Evolutionary conservation across 2,329 filamentous ascomycete species (phyloP).

Genomic region (Rutstroemia sp.): DNA sequence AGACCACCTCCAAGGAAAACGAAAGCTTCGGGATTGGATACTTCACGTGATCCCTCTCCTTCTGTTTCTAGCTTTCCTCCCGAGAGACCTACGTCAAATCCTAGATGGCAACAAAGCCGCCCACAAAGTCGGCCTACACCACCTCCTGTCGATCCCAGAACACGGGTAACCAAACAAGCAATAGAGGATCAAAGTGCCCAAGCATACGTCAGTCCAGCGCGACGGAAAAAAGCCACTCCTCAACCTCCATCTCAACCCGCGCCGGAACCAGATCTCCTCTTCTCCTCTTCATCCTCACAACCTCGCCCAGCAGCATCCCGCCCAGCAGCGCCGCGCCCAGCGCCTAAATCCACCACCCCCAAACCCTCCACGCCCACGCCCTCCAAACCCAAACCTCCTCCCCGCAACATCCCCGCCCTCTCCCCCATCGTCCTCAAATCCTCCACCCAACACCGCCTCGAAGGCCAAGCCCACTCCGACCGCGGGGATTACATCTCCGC

Average conservation of each 20-base stretch:
- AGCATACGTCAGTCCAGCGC: constrained; percentile 79
- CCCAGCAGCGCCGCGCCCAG: constrained; percentile 27
- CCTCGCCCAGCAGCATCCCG: constrained; percentile 26
- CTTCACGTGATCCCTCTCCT: constrained; percentile 43
- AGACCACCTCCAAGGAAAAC: constrained; percentile 41
- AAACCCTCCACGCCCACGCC: constrained; percentile 38
- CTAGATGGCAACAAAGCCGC: constrained; percentile 51
- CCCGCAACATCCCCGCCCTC: constrained; percentile 52
- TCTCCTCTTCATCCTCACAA: constrained; percentile 33
- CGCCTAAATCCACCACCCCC: constrained; percentile 33
- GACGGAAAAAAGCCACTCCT: constrained; percentile 60
- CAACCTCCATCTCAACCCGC: constrained; percentile 31
- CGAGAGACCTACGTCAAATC: constrained; percentile 39
- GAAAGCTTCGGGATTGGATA: constrained; percentile 22
- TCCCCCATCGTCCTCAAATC: constrained; percentile 62
- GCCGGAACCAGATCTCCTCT: constrained; percentile 58
- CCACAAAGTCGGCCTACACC: constrained; percentile 12
- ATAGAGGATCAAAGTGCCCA: constrained; percentile 75
- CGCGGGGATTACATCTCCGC: constrained; percentile 86
- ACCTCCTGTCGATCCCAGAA: constrained; percentile 39
- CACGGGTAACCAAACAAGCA: constrained; percentile 63
- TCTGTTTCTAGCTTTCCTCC: constrained; percentile 37
- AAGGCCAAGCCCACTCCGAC: constrained; percentile 86
- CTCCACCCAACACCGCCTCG: constrained; percentile 70
- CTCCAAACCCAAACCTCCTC: constrained; percentile 38